phyloP scores from a whole-genome alignment of 768 basidiomycete genomes.

The Candolleomyces aberdarensis region DNA sequence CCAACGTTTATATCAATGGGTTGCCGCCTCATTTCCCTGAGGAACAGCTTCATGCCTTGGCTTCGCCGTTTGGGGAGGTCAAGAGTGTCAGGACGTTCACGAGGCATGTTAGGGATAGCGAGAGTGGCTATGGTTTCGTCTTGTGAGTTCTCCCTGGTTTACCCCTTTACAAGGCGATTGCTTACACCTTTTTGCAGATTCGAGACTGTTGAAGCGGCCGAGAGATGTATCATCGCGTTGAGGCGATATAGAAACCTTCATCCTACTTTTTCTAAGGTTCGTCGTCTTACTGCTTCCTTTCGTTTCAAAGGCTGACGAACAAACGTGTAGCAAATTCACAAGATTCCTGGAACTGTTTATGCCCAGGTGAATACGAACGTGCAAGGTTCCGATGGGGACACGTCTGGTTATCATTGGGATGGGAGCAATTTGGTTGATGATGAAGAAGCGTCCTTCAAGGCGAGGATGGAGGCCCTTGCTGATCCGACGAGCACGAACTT shows the following conservation, averaged over 20 bases:
- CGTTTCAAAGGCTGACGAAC: constrained; percentile 1
- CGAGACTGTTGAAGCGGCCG: constrained; percentile 61
- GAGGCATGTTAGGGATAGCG: constrained; percentile 71
- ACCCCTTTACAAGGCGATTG: neutral
- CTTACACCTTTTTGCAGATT: constrained; percentile 44
- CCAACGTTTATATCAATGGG: constrained; percentile 88
- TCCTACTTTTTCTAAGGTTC: constrained; percentile 83
- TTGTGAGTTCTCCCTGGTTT: constrained; percentile 43
- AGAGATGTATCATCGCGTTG: constrained; percentile 69
- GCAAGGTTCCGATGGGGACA: constrained; percentile 11
- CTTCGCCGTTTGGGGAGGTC: constrained; percentile 68
- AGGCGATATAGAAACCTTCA: constrained; percentile 75
- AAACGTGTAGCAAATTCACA: constrained; percentile 55
- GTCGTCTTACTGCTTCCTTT: constrained; percentile 8
- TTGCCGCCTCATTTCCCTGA: constrained; percentile 82
- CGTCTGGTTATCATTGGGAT: constrained; percentile 15
- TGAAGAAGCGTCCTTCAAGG: constrained; percentile 57
- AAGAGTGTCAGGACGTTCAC: constrained; percentile 83
- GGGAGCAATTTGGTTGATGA: constrained; percentile 10
- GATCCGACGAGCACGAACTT: constrained; percentile 71
- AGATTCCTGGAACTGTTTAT: constrained; percentile 75
- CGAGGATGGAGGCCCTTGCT: constrained; percentile 73
- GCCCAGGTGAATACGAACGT: constrained; percentile 30
- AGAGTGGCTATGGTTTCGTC: constrained; percentile 76
- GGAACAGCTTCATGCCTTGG: constrained; percentile 70